Base-by-base conservation (phyloP, 306 rosid species). In the Delonix regia region DNA sequence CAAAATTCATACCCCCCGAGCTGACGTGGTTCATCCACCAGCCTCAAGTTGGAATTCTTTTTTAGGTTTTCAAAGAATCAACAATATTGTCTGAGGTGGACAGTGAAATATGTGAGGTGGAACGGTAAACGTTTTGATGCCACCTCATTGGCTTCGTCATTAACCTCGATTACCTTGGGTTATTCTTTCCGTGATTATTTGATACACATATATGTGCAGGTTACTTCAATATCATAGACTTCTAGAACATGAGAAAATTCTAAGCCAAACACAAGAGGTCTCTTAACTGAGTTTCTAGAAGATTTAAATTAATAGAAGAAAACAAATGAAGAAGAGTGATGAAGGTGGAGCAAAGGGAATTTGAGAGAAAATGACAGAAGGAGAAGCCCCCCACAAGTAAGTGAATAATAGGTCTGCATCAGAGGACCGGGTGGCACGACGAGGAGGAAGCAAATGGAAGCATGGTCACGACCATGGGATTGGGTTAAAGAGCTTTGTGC, bases 381-480 rank as follows among this genome's bases (percentile, higher is more conserved):
- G 79, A 56, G 79, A 70, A 73, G 73, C 14, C n/a, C 76, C 55
- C 38, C 61, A 45, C 63, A 78, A 64, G 38, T n/a, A n/a, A n/a
- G n/a, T 36, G 41, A 36, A 36, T n/a, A 11, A 6, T 70, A 55
- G 38, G 38, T 83, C 83, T 57, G 51, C 78, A 67, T 77, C 82
- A 1, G 6, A 78, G 83, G 91, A 86, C 88, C 90, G 42, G 78
- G 82, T 82, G 76, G 81, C 85, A 83, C 85, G 78, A 74, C 78
- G 84, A 67, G 70, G 72, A 66, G 74, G 87, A 45, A 65, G 74
- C 53, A 84, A 74, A 76, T 49, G 56, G 80, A 82, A 71, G 76
- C 75, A 79, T 27, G 52, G 69, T 59, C 84, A 62, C 66, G 87
- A 88, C 83, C 86, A 61, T 49, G 71, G 87, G 81, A 83, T 80